Evolutionary conservation across 2,329 filamentous ascomycete genomes (phyloP), one percentile per base, ranked within the genome.

Genomic region (Mycogone perniciosa): DNA sequence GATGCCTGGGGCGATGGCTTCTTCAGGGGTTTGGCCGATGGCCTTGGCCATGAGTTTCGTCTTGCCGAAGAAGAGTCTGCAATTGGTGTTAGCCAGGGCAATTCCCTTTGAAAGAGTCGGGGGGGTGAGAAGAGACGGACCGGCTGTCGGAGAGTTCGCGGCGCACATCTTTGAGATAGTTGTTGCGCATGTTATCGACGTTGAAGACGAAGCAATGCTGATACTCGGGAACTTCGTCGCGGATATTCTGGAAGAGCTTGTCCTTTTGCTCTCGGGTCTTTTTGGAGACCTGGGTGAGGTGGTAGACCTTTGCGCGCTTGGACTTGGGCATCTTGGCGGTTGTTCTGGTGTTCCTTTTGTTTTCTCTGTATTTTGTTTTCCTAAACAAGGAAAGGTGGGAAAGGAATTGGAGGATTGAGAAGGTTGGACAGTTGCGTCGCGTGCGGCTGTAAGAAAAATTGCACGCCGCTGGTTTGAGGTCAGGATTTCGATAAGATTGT

Each of bases 21-120:
- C 86, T 64, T 88, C 86, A 59, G 84, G 78, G 48, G 77, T 84
- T 57, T 81, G 80, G 65, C 93, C 93, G 29, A 99, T 86, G 51
- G 93, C 91, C 73, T 93, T 92, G 62, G 88, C 85, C 90, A 97
- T 97, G 70, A 99, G 91, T 75, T 97, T 97, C 54, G 92, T 97
- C 77, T 97, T 99, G 74, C 92, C 93, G 72, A 96, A 97, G 82
- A 97, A 97, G 68, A 99, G 76, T 62, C 91, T 93, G 62, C 44
- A 45, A 7, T 44, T 11, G 20, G 8, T 2, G 7, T 8, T 26
- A n/a, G 7, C 31, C 10, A 8, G n/a, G 7, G 39, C 29, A 30
- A 13, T 44, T n/a, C 31, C 37, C 44, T 37, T 45, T 34, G 33
- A 35, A 35, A 35, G 35, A 42, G 30, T 20, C 46, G 13, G 20